phyloP scores from a whole-genome alignment of 768 basidiomycete genomes.

The Boletus barrowsii region DNA sequence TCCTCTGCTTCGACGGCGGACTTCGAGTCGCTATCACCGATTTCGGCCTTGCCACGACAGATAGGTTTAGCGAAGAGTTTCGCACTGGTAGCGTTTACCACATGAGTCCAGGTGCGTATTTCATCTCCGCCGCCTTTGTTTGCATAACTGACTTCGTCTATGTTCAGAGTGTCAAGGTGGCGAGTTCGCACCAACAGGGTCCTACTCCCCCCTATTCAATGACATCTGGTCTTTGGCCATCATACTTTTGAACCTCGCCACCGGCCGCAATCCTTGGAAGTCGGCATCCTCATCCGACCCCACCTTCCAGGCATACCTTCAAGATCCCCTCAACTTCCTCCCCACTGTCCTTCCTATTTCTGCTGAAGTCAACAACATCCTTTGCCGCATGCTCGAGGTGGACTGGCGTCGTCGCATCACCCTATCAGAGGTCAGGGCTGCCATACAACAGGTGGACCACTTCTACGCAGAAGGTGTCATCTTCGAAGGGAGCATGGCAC shows the following conservation, averaged over 20 bases:
- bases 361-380: constrained; percentile 63
- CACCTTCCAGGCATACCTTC: constrained; percentile 85
- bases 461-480: constrained; percentile 76
- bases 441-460: constrained; percentile 52
- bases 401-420: constrained; percentile 58
- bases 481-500: constrained; percentile 78
- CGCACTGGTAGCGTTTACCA: constrained; percentile 97
- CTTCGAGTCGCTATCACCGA: constrained; percentile 83
- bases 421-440: constrained; percentile 48
- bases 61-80: constrained; percentile 81
- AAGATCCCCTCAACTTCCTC: constrained; percentile 76
- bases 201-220: constrained; percentile 84
- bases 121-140: constrained; percentile 6
- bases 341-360: constrained; percentile 83
- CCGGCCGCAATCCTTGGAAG: constrained; percentile 95
- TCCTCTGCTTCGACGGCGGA: constrained; percentile 81
- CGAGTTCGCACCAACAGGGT: constrained; percentile 54
- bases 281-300: constrained; percentile 79
- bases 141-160: constrained; percentile 23
- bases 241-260: constrained; percentile 92
- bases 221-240: constrained; percentile 98
- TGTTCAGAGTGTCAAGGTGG: constrained; percentile 81
- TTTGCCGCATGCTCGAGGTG: constrained; percentile 69
- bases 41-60: constrained; percentile 92
- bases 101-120: constrained; percentile 83